Evolutionary conservation across 345 rosid species (phyloP), one percentile per base, ranked within the genome.

Genomic region (Eucalyptus lansdowneana): DNA sequence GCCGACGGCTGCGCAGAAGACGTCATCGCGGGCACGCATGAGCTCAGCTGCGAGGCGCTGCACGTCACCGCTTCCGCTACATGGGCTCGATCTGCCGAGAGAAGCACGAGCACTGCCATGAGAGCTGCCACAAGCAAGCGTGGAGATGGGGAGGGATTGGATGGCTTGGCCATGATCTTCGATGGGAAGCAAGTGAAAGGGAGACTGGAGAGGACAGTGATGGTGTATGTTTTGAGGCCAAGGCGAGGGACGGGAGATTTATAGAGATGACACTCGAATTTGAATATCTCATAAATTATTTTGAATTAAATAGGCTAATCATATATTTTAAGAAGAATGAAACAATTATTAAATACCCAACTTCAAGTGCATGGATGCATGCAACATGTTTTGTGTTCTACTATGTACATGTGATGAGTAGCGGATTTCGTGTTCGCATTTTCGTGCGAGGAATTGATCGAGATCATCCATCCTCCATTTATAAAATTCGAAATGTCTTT

Each of bases 41-140:
- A 88, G 90, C 91, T 93, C 94, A 97, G 93, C 93, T 93, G 89
- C 91, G 15, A 56, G 12, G 93, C 90, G 88, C 67, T 94, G 87
- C 99, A 96, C 22, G 90, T 90, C 90, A 89, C 97, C 11, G 90
- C 99, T 88, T 91, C 92, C 3, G 93, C 93, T 31, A 87, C 60
- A 4, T n/a, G 88, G 88, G 87, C 62, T n/a, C 89, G 53, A 27
- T 69, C 58, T 21, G 89, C 29, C 45, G 44, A n/a, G 60, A 86
- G 60, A 50, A 86, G 56, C 40, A 86, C 51, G 3, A 49, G 56
- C 87, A 53, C 54, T 19, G 13, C 54, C 60, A 11, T 22, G 45
- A 86, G 65, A 40, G 60, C 60, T 47, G 60, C 80, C 80, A 31
- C 80, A 17, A 31, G 24, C 80, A 31, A 69, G 80, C 24, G 80